A percentile compares a stretch with the other conserved stretches of the same genome.
These are phyloP conservation scores for Sequoia sempervirens DNA, from an alignment of 75 land plant species.

Conservation along the genomic window DNA sequence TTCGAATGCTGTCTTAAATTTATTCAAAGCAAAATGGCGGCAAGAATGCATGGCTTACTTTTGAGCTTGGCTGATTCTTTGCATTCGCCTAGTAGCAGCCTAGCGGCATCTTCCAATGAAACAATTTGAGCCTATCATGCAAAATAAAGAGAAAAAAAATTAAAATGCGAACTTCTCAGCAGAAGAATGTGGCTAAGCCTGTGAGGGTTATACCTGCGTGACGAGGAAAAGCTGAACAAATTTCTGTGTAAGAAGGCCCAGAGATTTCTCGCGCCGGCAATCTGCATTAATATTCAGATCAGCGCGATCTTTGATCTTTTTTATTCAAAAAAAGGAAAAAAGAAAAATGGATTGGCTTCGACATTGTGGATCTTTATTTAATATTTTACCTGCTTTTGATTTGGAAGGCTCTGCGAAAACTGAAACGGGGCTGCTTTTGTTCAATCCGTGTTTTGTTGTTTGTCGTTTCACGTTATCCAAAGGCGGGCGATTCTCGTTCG, in stretches of 20 bases:
- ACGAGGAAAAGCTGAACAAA: constrained; percentile 92
- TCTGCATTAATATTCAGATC: constrained; percentile 27
- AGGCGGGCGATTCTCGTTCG: not conserved
- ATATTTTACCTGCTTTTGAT: constrained; percentile 13
- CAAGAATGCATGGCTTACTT: constrained; percentile 35
- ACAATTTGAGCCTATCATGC: constrained; percentile 55
- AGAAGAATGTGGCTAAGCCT: not conserved
- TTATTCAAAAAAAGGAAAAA: not conserved
- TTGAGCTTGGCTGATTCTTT: constrained; percentile 57
- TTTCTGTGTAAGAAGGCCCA: constrained; percentile 86
- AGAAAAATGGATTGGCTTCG: not conserved
- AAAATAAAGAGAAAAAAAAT: not conserved
- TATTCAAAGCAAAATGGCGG: not conserved
- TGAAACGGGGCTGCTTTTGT: constrained; percentile 21
- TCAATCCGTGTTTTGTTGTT: not conserved
- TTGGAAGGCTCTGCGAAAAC: constrained; percentile 15
- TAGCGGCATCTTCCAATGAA: constrained; percentile 89
- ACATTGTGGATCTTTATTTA: not conserved
- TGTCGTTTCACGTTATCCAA: not conserved
- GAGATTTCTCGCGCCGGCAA: constrained; percentile 80
- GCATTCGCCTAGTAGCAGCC: constrained; percentile 64
- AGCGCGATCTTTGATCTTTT: not conserved
- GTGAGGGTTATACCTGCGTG: constrained; percentile 35
- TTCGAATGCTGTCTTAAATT: not conserved
- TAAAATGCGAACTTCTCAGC: not conserved